These are phyloP conservation scores for Penicillium roqueforti DNA, from an alignment of 495 filamentous ascomycete species.

Conservation along the genomic window DNA sequence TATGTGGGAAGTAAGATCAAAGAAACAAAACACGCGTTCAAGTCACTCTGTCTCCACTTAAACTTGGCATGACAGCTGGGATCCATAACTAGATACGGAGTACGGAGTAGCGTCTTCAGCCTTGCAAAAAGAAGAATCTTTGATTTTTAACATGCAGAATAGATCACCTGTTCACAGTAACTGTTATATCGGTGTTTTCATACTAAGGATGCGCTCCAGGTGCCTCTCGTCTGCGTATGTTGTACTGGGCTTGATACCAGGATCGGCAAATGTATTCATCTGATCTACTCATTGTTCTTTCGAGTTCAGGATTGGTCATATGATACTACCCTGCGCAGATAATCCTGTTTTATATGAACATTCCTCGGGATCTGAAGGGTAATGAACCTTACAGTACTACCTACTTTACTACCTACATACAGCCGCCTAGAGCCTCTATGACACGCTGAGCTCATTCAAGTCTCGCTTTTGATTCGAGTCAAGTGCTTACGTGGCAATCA, in stretches of 20 bases:
- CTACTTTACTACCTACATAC: neutral
- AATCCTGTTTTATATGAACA: neutral
- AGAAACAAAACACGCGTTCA: neutral
- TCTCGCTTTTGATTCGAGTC: too few species aligned
- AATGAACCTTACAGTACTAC: neutral
- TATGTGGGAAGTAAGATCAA: neutral
- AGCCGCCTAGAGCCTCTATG: neutral
- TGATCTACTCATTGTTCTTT: neutral
- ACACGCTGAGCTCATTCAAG: neutral
- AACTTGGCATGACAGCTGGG: neutral
- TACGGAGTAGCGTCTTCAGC: neutral
- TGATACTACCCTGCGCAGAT: neutral
- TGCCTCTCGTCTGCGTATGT: neutral
- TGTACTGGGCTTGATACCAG: neutral
- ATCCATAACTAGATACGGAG: too few species aligned
- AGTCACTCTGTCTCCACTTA: slow-evolving; percentile 3
- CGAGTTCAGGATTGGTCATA: neutral
- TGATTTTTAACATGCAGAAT: neutral
- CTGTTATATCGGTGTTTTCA: neutral
- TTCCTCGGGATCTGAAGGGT: neutral
- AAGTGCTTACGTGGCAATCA: neutral
- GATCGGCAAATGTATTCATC: neutral
- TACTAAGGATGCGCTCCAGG: neutral
- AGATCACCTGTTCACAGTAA: neutral
- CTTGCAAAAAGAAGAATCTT: neutral